Percentiles rank a stretch among this genome's conserved stretches.
Evolutionary conservation across 768 basidiomycete species (phyloP).

Genomic region (Antrodiella citrinella): DNA sequence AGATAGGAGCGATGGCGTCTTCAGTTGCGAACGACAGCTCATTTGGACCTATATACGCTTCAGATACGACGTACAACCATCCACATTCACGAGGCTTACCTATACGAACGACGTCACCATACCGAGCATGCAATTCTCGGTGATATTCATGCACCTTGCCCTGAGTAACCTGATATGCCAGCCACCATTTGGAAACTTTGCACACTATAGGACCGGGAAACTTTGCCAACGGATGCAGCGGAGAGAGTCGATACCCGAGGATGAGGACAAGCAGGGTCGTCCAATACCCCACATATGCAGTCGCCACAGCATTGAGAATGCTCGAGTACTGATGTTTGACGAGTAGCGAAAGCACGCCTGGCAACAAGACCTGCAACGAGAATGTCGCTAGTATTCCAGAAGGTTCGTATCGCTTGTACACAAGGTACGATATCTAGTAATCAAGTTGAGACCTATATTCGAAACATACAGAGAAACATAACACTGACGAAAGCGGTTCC

Average conservation of each 20-base stretch:
- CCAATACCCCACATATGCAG: background rate
- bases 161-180: background rate
- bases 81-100: background rate
- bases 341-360: background rate
- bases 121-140: background rate
- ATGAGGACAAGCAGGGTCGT: background rate
- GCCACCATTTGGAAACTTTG: constrained; percentile 11
- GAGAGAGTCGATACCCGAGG: constrained; percentile 8
- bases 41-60: constrained; percentile 5
- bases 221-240: constrained; percentile 9
- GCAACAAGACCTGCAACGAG: background rate
- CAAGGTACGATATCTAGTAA: background rate
- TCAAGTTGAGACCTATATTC: background rate
- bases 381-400: background rate
- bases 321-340: background rate
- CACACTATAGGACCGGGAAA: constrained; percentile 11
- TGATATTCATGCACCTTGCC: background rate
- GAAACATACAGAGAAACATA: background rate
- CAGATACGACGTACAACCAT: background rate
- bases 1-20: constrained; percentile 1
- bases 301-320: background rate
- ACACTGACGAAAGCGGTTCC: background rate
- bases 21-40: constrained; percentile 2
- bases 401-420: constrained; percentile 2
- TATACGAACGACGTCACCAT: background rate